Evolutionary conservation across 345 rosid species (phyloP).

Genomic region (Turritis glabra): DNA sequence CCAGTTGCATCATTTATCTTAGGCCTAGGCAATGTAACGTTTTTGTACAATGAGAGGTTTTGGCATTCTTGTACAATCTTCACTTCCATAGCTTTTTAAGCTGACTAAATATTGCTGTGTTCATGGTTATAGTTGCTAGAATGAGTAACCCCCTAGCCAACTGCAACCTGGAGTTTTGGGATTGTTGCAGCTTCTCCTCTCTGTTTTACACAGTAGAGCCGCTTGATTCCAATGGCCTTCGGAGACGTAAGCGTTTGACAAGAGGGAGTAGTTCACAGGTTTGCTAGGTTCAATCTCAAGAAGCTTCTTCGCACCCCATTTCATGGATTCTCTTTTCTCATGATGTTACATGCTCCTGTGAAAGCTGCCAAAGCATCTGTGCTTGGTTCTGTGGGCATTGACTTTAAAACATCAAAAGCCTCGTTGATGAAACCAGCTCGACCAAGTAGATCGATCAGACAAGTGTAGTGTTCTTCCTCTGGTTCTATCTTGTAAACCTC

Average conservation of each 20-base stretch:
- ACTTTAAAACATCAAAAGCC: conserved; percentile 52
- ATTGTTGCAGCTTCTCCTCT: conserved; percentile 48
- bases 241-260: conserved; percentile 61
- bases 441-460: conserved; percentile 68
- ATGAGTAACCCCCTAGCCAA: conserved; percentile 40
- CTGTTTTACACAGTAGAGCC: conserved; percentile 47
- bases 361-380: conserved; percentile 60
- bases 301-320: conserved; percentile 61
- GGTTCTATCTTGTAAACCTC: conserved; percentile 46
- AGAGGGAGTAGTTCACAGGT: conserved; percentile 58
- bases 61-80: conserved; percentile 11
- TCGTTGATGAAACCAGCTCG: conserved; percentile 64
- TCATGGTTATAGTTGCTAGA: conserved; percentile 26
- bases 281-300: conserved; percentile 51
- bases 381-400: conserved; percentile 43
- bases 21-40: conserved; percentile 11
- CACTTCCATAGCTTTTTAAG: conserved; percentile 13
- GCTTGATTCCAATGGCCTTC: conserved; percentile 63
- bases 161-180: conserved; percentile 65
- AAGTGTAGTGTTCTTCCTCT: conserved; percentile 61
- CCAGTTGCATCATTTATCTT: conserved; percentile 15
- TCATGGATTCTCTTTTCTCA: conserved; percentile 44
- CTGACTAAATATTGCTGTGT: conserved; percentile 9
- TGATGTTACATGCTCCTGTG: conserved; percentile 63
- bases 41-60: conserved; percentile 17